Evolutionary conservation across 768 basidiomycete species (phyloP), one percentile per base, ranked within the genome.

Genomic region (Lactarius quietus): DNA sequence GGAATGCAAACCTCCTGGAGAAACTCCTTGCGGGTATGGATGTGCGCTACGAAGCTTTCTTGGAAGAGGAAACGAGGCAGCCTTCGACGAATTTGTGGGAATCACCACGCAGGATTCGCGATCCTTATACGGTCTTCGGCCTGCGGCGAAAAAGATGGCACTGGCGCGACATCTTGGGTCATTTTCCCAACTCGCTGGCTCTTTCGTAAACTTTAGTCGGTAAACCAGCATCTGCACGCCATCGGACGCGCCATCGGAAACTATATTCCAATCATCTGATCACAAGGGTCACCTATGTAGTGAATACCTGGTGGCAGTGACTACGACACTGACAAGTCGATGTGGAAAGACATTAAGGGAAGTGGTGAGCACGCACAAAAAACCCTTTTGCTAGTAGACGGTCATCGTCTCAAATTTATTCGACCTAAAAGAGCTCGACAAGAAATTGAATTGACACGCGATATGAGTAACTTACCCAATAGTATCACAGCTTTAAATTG

Each of bases 151-250:
- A 99, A 26, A 20, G 5, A 31, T 35, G 41, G 28, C n/a, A 31
- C 36, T 35, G 39, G 39, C 23, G 55, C 70, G 79, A 64, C 66
- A 92, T 88, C 93, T 82, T 69, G 86, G 86, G 73, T 98, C 96
- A 74, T 92, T 89, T 80, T 98, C 86, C 95, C 95, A 97, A 31
- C 88, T n/a, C n/a, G n/a, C 88, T 23, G 95, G 96, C 78, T 98
- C 98, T 83, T 99, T 98, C 95, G 97, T 95, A 76, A 94, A 98
- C 75, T 98, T 98, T 71, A 98, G 81, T 90, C 0, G 95, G 96
- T 75, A 99, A 98, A 35, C 96, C 96, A 48, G 96, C 96, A 59
- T 96, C 96, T 59, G 95, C 96, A 61, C 95, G 88, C 14, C 96
- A 96, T 73, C 96, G 86, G 35, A 95, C 96, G 62, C 95, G 88